Evolutionary conservation across 306 rosid species (phyloP), one percentile per base, ranked within the genome.

Genomic region (Quillaja saponaria): DNA sequence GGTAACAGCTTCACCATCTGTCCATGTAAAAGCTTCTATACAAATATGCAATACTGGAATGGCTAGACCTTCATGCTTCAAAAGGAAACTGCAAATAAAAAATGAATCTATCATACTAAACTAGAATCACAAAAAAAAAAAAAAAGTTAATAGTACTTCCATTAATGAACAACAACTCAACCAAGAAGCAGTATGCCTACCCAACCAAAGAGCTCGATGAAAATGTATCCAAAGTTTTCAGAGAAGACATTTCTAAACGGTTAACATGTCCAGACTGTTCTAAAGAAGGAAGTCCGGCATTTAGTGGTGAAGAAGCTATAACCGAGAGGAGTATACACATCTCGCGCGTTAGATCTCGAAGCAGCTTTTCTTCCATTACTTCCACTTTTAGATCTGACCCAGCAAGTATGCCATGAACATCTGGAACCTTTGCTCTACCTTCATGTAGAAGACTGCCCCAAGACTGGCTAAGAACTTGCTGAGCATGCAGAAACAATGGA

Each of bases 381-480:
- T 94, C 99, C 28, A 78, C 82, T 85, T 85, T 89, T 77, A 87
- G 79, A 84, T 94, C 97, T 6, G 95, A 81, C 66, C 96, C 89
- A 42, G 83, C 65, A 55, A 70, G 77, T 74, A 89, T 78, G 60
- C 83, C 81, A 25, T 62, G 83, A 37, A 75, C 79, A 82, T 94
- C 97, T 10, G 99, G 99, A 76, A 85, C 95, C 72, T 83, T 87
- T 37, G 95, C 95, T 80, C 85, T 89, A 41, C 99, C 97, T 62
- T 89, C 90, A 61, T 49, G 95, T 69, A 89, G 76, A 79, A 94
- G 91, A 78, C 85, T 76, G 49, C 84, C 79, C 99, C 99, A 94
- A 28, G 99, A 85, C 74, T 76, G 64, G 74, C 80, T 81, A 33
- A 94, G 90, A 66, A 86, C 78, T 58, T 76, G 90, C 71, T 83